Percentiles rank a stretch among this genome's conserved stretches.
These are phyloP conservation scores for Plasmodium inui DNA, from an alignment of 169 alveolate species.

Conservation along the genomic window DNA sequence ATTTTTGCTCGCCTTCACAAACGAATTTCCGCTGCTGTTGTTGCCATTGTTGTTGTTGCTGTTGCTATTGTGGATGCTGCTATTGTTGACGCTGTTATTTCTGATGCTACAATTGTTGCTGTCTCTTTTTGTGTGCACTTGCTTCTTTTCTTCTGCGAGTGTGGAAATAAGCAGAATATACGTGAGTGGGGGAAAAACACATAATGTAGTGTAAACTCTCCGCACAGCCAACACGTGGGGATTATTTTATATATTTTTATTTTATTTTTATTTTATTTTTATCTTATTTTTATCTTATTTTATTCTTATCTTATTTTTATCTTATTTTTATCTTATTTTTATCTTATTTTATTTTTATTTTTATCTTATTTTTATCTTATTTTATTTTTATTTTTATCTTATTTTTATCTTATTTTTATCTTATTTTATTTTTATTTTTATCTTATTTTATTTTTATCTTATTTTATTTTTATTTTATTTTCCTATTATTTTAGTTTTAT, in stretches of 20 bases:
- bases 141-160: not conserved
- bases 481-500: not conserved
- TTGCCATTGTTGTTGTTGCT: not conserved
- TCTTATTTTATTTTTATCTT: not conserved
- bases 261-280: constrained; percentile 1
- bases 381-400: not conserved
- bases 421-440: not conserved
- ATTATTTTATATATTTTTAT: not conserved
- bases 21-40: not conserved
- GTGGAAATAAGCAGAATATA: not conserved
- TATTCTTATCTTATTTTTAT: not conserved
- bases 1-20: not conserved
- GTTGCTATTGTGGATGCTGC: constrained; percentile 4
- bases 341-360: not conserved
- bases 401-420: not conserved
- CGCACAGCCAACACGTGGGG: not conserved
- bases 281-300: not conserved
- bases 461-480: not conserved
- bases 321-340: not conserved
- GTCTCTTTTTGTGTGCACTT: not conserved
- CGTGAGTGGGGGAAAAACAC: not conserved
- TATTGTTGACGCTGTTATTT: not conserved
- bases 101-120: not conserved
- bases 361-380: not conserved
- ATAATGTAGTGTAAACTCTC: not conserved